These are phyloP conservation scores for Hypoxylon perforatum DNA, from an alignment of 495 filamentous ascomycete species.

Conservation along the genomic window DNA sequence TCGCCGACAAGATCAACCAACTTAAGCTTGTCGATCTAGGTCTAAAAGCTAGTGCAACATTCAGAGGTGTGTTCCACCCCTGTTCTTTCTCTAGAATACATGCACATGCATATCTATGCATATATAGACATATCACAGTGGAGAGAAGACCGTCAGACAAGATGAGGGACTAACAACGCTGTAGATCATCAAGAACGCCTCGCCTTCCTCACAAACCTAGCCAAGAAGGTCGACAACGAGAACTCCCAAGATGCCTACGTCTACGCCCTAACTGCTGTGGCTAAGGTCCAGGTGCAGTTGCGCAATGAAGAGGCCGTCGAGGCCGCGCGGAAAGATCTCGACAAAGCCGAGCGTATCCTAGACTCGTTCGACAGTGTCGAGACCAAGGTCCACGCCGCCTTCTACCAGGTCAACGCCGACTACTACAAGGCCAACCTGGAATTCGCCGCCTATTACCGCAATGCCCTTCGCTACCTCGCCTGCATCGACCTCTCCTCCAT, in stretches of 20 bases:
- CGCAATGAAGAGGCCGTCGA: slow-evolving; percentile 65
- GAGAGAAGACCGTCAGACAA: slow-evolving; percentile 1
- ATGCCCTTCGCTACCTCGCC: slow-evolving; percentile 96
- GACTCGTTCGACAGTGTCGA: slow-evolving; percentile 96
- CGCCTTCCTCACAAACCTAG: slow-evolving; percentile 83
- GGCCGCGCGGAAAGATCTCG: slow-evolving; percentile 84
- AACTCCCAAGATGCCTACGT: slow-evolving; percentile 96
- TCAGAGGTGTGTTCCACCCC: slow-evolving; percentile 69
- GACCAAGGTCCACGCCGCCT: slow-evolving; percentile 93
- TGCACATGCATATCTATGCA: not conserved
- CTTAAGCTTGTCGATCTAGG: slow-evolving; percentile 94
- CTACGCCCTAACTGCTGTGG: slow-evolving; percentile 90
- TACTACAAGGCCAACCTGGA: slow-evolving; percentile 94
- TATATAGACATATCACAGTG: slow-evolving; percentile 12
- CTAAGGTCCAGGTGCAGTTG: slow-evolving; percentile 84
- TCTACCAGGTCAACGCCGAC: slow-evolving; percentile 94
- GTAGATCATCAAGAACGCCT: slow-evolving; percentile 89
- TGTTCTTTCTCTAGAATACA: not conserved
- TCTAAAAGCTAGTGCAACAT: slow-evolving; percentile 85
- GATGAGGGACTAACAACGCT: not conserved
- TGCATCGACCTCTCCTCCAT: slow-evolving; percentile 88
- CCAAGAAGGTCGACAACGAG: slow-evolving; percentile 88
- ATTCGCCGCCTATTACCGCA: slow-evolving; percentile 96
- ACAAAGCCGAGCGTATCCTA: slow-evolving; percentile 85
- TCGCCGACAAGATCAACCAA: slow-evolving; percentile 98